These are phyloP conservation scores for Cubamyces sp. DNA, from an alignment of 768 basidiomycete genomes.

Conservation along the genomic window DNA sequence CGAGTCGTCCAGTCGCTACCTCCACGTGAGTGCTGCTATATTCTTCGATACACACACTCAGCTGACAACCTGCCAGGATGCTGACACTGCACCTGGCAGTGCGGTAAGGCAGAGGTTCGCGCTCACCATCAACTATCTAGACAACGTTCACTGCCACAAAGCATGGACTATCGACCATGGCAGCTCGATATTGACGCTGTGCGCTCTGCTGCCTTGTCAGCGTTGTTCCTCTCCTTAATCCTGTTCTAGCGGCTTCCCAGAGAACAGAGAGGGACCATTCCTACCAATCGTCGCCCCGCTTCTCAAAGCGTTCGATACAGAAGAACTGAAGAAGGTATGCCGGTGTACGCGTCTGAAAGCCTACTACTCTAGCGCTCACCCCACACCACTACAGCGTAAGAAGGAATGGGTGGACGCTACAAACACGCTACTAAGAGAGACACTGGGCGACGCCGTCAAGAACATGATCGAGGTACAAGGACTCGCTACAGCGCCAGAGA, in stretches of 20 bases:
- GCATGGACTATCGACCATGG: conserved; percentile 7
- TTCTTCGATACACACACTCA: background rate
- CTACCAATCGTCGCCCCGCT: background rate
- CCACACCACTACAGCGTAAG: background rate
- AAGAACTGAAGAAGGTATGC: conserved; percentile 3
- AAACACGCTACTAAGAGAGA: background rate
- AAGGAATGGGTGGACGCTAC: background rate
- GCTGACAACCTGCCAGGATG: background rate
- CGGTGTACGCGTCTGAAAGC: background rate
- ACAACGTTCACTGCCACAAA: background rate
- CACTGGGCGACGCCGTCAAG: background rate
- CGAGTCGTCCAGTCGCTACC: background rate
- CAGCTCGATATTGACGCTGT: background rate
- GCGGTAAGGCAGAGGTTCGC: background rate
- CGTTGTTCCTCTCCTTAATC: background rate
- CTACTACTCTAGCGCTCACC: background rate
- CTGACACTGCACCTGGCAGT: conserved; percentile 1
- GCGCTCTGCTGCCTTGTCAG: background rate
- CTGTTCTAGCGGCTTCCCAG: background rate
- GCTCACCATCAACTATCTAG: background rate
- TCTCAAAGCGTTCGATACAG: background rate
- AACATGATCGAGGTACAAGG: conserved; percentile 7
- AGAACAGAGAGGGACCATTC: background rate
- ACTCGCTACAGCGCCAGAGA: conserved; percentile 3
- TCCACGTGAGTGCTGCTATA: background rate